These are phyloP conservation scores for Hygrophoropsis aurantiaca DNA, from an alignment of 768 basidiomycete species.

Conservation along the genomic window DNA sequence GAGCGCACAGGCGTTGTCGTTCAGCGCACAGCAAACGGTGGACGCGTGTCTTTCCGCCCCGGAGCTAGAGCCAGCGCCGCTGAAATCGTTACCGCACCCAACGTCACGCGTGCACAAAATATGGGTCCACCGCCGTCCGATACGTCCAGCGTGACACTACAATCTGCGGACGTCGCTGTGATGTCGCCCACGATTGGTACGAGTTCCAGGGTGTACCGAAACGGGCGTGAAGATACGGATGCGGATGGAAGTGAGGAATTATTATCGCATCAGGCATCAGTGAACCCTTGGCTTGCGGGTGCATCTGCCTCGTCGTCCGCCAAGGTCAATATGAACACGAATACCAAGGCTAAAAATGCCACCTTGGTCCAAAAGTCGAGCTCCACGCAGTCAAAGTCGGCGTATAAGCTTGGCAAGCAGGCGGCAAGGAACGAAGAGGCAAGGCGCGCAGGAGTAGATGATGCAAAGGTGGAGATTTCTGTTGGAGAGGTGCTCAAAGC, in stretches of 20 bases:
- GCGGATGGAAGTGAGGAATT: not conserved
- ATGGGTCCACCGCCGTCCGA: slow-evolving; percentile 41
- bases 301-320: slow-evolving; percentile 42
- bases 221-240: not conserved
- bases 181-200: slow-evolving; percentile 22
- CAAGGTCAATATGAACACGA: too few species aligned
- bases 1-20: slow-evolving; percentile 29
- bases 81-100: slow-evolving; percentile 1
- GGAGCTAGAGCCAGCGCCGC: slow-evolving; percentile 28
- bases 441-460: slow-evolving; percentile 61
- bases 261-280: slow-evolving; percentile 10
- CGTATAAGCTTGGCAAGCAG: slow-evolving; percentile 72
- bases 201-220: not conserved
- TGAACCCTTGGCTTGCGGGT: slow-evolving; percentile 83
- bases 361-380: slow-evolving; percentile 70
- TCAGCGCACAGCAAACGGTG: slow-evolving; percentile 64
- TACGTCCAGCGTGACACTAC: slow-evolving; percentile 68
- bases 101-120: slow-evolving; percentile 4
- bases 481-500: slow-evolving; percentile 14
- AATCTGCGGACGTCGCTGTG: slow-evolving; percentile 51
- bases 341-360: too few species aligned
- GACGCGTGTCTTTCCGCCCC: slow-evolving; percentile 64
- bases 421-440: slow-evolving; percentile 55
- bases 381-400: slow-evolving; percentile 58
- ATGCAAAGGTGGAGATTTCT: slow-evolving; percentile 79